These are phyloP conservation scores for Breviolum minutum DNA, from an alignment of 73 alveolate species.

Conservation along the genomic window DNA sequence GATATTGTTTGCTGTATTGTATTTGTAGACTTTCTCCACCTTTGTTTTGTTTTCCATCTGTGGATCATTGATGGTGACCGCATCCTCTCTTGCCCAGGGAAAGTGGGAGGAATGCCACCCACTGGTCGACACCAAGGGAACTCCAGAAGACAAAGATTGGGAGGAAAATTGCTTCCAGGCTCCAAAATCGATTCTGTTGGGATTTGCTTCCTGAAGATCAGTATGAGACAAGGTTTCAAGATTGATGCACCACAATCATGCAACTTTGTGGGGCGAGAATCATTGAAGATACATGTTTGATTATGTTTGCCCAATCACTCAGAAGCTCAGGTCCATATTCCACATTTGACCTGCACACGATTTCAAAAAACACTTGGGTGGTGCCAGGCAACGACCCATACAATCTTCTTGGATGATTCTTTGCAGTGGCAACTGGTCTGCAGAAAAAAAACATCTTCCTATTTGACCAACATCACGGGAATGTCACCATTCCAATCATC, in stretches of 20 bases:
- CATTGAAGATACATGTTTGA: neutral
- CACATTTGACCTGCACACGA: no score
- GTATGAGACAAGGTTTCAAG: neutral
- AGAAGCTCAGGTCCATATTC: no score
- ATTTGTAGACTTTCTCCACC: no score
- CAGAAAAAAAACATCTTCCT: neutral
- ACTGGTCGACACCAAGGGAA: conserved; percentile 24
- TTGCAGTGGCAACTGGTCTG: conserved; percentile 47
- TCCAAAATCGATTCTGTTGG: neutral
- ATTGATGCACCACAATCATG: neutral
- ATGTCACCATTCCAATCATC: no score
- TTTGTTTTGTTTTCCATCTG: no score
- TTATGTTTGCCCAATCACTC: no score
- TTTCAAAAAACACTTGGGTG: no score
- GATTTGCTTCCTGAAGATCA: no score
- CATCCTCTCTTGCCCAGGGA: conserved; percentile 23
- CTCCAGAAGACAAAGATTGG: conserved; percentile 60
- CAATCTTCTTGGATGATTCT: conserved; percentile 73
- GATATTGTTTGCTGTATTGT: no score
- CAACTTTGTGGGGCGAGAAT: neutral
- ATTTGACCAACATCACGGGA: neutral
- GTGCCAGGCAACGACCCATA: conserved; percentile 78
- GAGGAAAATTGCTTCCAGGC: conserved; percentile 86
- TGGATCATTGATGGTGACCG: no score
- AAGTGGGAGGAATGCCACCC: conserved; percentile 70